phyloP scores from a whole-genome alignment of 2,329 filamentous ascomycete species.

The Fusarium pseudoanthophilum region DNA sequence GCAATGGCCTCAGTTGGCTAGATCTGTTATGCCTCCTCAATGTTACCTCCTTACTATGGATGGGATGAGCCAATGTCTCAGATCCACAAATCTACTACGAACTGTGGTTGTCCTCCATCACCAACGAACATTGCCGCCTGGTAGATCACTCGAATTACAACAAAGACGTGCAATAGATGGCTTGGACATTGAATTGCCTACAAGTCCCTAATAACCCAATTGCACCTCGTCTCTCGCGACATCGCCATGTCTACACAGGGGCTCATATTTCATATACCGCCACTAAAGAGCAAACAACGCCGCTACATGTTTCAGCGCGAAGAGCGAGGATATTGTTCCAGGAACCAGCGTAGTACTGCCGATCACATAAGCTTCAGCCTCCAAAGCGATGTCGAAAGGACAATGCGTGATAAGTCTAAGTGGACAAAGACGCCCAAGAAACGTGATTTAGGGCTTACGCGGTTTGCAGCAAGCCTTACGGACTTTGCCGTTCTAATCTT shows the following conservation, averaged over 20 bases:
- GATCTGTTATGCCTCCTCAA: neutral
- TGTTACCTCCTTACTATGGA: neutral
- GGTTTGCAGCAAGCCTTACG: neutral
- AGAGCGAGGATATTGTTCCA: conserved; percentile 13
- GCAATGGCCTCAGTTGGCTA: neutral
- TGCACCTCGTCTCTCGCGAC: neutral
- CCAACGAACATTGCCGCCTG: neutral
- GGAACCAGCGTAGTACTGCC: neutral
- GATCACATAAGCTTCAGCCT: neutral
- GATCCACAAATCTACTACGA: neutral
- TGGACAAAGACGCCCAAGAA: neutral
- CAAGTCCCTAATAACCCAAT: neutral
- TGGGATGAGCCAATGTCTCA: neutral
- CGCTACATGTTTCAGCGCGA: neutral
- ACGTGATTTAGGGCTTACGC: neutral
- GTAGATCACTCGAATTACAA: neutral
- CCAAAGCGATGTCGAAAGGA: neutral
- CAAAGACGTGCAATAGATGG: neutral
- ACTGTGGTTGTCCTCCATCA: neutral
- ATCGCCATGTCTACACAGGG: neutral
- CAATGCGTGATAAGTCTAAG: neutral
- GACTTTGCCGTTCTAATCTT: neutral
- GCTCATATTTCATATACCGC: neutral
- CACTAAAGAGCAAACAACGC: conserved; percentile 1
- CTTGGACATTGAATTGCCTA: neutral